These are phyloP conservation scores for Fraxinus albicans DNA, from an alignment of 305 asterid species.

Conservation along the genomic window DNA sequence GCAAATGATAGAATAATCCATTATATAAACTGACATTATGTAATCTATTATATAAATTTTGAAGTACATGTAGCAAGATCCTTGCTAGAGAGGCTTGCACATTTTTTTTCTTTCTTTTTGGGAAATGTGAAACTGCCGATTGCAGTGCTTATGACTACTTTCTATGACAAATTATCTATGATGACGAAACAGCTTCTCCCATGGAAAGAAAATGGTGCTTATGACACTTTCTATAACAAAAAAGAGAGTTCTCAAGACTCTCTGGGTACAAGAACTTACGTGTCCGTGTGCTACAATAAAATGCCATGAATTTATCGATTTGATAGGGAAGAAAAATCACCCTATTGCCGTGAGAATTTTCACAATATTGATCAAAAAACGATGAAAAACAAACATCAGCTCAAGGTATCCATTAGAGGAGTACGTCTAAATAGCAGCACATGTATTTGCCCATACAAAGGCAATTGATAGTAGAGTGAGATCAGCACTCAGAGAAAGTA, in stretches of 20 bases:
- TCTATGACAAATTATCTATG: too few relatives aligned
- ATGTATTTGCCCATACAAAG: background rate
- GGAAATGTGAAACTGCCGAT: background rate
- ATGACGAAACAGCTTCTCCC: background rate
- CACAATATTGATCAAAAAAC: background rate
- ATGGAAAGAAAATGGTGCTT: background rate
- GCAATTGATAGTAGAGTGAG: background rate
- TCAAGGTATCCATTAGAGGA: background rate
- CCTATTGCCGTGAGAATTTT: background rate
- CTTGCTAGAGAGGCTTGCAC: background rate
- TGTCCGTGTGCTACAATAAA: background rate
- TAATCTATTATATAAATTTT: too few relatives aligned
- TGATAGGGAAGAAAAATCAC: background rate
- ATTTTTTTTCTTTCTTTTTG: background rate
- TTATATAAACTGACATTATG: too few relatives aligned
- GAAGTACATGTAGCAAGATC: too few relatives aligned
- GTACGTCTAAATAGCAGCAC: background rate
- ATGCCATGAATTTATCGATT: background rate
- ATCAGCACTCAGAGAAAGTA: background rate
- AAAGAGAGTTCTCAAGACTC: background rate
- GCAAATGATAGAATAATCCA: too few relatives aligned
- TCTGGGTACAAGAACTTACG: background rate
- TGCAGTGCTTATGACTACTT: too few relatives aligned
- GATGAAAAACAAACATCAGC: background rate
- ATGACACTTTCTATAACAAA: background rate